A percentile compares a stretch with the other conserved stretches of the same genome.
Conservation (phyloP, 805 yeast genomes). For the Yarrowia keelungensis region DNA sequence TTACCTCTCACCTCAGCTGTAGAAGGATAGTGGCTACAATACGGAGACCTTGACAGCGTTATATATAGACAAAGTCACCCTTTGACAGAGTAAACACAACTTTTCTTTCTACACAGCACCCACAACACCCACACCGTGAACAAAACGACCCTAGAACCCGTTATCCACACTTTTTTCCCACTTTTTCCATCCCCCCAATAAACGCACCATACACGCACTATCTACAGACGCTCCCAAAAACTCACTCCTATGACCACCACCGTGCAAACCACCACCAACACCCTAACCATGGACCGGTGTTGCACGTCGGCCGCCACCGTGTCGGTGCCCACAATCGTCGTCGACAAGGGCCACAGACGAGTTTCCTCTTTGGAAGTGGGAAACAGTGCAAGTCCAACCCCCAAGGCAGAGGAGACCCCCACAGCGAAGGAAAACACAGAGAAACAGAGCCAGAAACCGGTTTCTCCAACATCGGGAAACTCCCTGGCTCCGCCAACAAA, state of each 20-base stretch:
- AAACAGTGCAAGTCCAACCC: background rate
- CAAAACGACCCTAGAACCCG: no score
- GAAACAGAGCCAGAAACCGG: background rate
- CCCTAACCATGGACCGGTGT: slow-evolving; percentile 25
- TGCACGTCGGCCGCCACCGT: slow-evolving; percentile 15
- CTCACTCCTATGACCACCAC: slow-evolving; percentile 9
- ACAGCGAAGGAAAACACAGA: background rate
- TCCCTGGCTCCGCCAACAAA: slow-evolving; percentile 13
- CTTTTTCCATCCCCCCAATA: background rate
- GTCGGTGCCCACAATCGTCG: slow-evolving; percentile 30
- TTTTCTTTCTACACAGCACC: background rate
- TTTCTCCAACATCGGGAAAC: slow-evolving; percentile 3
- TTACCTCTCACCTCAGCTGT: slow-evolving; percentile 21
- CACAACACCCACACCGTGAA: background rate
- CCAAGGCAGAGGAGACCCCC: no score
- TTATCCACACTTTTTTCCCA: no score
- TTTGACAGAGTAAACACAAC: background rate
- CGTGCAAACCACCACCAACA: slow-evolving; percentile 29
- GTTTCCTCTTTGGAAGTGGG: slow-evolving; percentile 9
- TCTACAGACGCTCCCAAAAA: slow-evolving; percentile 11
- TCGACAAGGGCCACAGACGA: slow-evolving; percentile 33
- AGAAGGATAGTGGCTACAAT: slow-evolving; percentile 6
- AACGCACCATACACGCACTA: slow-evolving; percentile 11
- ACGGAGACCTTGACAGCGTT: slow-evolving; percentile 7
- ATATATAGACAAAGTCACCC: slow-evolving; percentile 26